Percentiles rank a stretch among this genome's conserved stretches.
Evolutionary conservation across 2,329 filamentous ascomycete genomes (phyloP).

Genomic region (Aspergillus sp.): DNA sequence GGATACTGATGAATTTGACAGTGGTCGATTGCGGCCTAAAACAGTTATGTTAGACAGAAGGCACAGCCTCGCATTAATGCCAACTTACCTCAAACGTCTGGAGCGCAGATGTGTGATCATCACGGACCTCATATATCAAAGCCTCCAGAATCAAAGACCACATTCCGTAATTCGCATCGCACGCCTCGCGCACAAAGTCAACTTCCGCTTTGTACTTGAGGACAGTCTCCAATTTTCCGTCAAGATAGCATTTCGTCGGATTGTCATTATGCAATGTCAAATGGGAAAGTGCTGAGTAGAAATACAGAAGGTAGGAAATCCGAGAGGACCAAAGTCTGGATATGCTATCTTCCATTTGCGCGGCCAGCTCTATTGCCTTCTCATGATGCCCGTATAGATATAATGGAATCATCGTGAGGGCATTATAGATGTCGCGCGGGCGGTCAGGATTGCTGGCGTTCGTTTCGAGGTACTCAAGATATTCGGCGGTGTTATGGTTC

Average conservation of each 20-base stretch:
- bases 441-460: conserved; percentile 51
- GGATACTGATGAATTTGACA: conserved; percentile 58
- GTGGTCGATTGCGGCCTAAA: conserved; percentile 60
- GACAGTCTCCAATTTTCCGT: conserved; percentile 50
- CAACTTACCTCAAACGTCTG: conserved; percentile 35
- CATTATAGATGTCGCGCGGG: conserved; percentile 57
- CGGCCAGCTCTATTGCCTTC: conserved; percentile 45
- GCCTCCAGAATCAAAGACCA: conserved; percentile 59
- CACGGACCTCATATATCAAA: conserved; percentile 52
- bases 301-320: conserved; percentile 43
- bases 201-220: conserved; percentile 52
- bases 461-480: conserved; percentile 48
- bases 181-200: conserved; percentile 53
- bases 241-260: conserved; percentile 43
- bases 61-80: not conserved
- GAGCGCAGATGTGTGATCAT: conserved; percentile 48
- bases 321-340: conserved; percentile 49
- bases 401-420: conserved; percentile 48
- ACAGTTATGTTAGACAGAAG: conserved; percentile 19
- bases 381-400: conserved; percentile 48
- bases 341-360: conserved; percentile 41
- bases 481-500: conserved; percentile 52
- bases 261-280: conserved; percentile 46
- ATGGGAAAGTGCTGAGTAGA: conserved; percentile 47
- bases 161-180: conserved; percentile 60